Conservation (phyloP, 768 basidiomycete species). For the Gymnopilus dilepis region DNA sequence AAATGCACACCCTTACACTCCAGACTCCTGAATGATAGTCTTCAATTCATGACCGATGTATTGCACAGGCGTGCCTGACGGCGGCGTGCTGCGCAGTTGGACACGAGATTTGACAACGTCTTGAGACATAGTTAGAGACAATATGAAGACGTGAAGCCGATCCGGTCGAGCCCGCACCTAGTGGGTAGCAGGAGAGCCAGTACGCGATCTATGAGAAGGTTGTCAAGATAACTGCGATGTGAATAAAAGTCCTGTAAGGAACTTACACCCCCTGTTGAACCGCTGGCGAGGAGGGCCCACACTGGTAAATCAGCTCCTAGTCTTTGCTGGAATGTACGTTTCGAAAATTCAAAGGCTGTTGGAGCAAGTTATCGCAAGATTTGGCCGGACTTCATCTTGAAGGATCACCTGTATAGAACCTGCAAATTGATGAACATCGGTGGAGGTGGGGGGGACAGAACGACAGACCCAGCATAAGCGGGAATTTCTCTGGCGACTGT, state of each 20-base stretch:
- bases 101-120: slow-evolving; percentile 93
- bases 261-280: slow-evolving; percentile 82
- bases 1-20: slow-evolving; percentile 57
- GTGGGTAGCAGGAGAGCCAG: slow-evolving; percentile 93
- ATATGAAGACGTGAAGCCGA: background rate
- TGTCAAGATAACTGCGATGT: slow-evolving; percentile 6
- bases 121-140: slow-evolving; percentile 26
- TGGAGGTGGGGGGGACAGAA: background rate
- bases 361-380: slow-evolving; percentile 11
- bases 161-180: slow-evolving; percentile 45
- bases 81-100: slow-evolving; percentile 79
- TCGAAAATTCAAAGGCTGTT: slow-evolving; percentile 87
- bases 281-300: slow-evolving; percentile 85
- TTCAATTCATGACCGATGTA: slow-evolving; percentile 80
- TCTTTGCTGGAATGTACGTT: slow-evolving; percentile 68
- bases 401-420: slow-evolving; percentile 70
- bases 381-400: background rate
- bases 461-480: slow-evolving; percentile 85
- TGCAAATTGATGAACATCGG: slow-evolving; percentile 28
- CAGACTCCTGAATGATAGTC: slow-evolving; percentile 70
- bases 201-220: slow-evolving; percentile 74
- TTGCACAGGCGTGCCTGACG: slow-evolving; percentile 70
- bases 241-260: background rate
- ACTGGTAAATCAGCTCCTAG: slow-evolving; percentile 78
- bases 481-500: slow-evolving; percentile 95